Evolutionary conservation across 306 rosid genomes (phyloP).

Genomic region (Pueraria montana): DNA sequence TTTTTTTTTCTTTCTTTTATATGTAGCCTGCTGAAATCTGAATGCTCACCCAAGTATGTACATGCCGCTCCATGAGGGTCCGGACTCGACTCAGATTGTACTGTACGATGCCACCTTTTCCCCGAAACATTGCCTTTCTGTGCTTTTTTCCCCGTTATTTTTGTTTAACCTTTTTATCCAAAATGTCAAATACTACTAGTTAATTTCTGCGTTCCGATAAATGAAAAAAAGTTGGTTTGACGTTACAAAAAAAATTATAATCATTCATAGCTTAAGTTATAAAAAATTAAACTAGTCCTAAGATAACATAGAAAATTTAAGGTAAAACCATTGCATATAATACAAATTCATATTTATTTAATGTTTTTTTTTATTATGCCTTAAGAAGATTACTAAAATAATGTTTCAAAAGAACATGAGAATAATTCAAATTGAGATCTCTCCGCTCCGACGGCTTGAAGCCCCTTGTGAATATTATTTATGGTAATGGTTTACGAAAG

Average conservation of each 20-base stretch:
- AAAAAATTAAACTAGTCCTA: background rate
- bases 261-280: background rate
- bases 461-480: background rate
- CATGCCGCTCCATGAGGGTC: background rate
- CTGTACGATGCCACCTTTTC: background rate
- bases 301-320: background rate
- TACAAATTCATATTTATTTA: too few species aligned
- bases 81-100: background rate
- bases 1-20: too few species aligned
- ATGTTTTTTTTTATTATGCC: too few species aligned
- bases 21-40: too few species aligned
- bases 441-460: background rate
- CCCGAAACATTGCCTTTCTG: conserved; percentile 16
- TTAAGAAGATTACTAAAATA: background rate
- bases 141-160: background rate
- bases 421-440: background rate
- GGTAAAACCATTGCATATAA: background rate
- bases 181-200: background rate
- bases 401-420: background rate
- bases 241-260: background rate
- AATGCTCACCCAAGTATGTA: background rate
- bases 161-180: background rate
- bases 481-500: background rate
- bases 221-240: background rate
- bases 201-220: background rate